These are phyloP conservation scores for Podospora anserina DNA, from an alignment of 495 filamentous ascomycete genomes.

Conservation along the genomic window DNA sequence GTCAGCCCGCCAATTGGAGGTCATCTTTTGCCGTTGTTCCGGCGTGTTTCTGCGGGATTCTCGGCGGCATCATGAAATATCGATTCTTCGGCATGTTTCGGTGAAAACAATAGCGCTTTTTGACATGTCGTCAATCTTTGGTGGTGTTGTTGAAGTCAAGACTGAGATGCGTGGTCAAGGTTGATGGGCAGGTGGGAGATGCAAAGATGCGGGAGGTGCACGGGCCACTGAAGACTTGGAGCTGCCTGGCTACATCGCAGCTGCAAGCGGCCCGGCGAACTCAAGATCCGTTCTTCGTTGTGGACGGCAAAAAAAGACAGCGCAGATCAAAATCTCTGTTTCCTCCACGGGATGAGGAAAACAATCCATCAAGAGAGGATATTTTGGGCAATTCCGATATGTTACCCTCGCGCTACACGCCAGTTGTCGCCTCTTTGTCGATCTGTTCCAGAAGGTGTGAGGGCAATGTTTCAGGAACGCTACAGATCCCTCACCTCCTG, in stretches of 20 bases:
- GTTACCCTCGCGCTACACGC: neutral
- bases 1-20: conserved; percentile 7
- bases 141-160: neutral
- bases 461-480: conserved; percentile 16
- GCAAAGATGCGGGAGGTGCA: neutral
- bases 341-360: neutral
- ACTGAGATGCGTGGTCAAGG: neutral
- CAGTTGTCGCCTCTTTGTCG: conserved; percentile 8
- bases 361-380: neutral
- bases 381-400: neutral
- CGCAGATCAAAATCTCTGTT: neutral
- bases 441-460: conserved; percentile 25
- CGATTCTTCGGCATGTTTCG: neutral
- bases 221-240: neutral
- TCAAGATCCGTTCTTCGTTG: neutral
- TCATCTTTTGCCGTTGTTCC: neutral
- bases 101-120: neutral
- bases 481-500: neutral
- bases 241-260: neutral
- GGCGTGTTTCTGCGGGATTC: neutral
- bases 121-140: neutral
- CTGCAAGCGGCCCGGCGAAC: neutral
- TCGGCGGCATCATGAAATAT: neutral
- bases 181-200: neutral
- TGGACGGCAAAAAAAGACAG: neutral